Base-by-base conservation (phyloP, 2,329 filamentous ascomycete genomes). In the Diaporthe aspalathi region DNA sequence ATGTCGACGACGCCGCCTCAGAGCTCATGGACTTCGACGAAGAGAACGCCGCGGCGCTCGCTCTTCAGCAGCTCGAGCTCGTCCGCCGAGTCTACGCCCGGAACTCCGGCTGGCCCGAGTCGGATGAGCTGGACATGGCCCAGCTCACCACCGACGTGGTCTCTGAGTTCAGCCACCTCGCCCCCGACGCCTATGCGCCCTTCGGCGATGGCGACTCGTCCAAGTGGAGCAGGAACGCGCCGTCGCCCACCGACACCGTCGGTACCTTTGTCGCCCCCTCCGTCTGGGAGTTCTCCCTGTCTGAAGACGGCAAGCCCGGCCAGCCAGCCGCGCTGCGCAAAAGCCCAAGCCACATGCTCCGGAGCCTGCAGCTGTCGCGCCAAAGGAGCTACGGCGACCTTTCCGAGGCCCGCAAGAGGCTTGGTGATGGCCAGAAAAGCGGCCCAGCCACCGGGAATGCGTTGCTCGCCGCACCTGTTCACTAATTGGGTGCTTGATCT, bases 1-100 rank as follows among this genome's bases (percentile, higher is more conserved):
- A 71, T 22, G 52, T 52, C 45, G 72, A 73, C 50, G 72, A 73
- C 40, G 60, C 47, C 45, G 69, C 69, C 27, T 71, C 69, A 43
- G 72, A 73, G 45, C 50, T 73, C 35, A 53, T 69, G 69, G 72
- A 73, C 50, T 69, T 73, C 38, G 72, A 73, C 57, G 72, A 71
- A 57, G 72, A 73, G 69, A 69, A 71, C 20, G 69, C 72, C 12
- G 65, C 72, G 3, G 72, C 72, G 12, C 72, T 73, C n/a, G 72
- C 72, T 47, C 60, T 73, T 52, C 69, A 73, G 52, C 72, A 73
- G 56, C 72, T 73, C 22, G 72, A 73, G 66, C 72, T 71, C n/a
- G 69, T 73, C 35, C 72, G 72, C 52, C 72, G 72, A 22, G 66
- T 73, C 2, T 73, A 73, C 72, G 72, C 69, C 17, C 72, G 72